phyloP scores from a whole-genome alignment of 768 basidiomycete genomes.

The Hydnomerulius pinastri region DNA sequence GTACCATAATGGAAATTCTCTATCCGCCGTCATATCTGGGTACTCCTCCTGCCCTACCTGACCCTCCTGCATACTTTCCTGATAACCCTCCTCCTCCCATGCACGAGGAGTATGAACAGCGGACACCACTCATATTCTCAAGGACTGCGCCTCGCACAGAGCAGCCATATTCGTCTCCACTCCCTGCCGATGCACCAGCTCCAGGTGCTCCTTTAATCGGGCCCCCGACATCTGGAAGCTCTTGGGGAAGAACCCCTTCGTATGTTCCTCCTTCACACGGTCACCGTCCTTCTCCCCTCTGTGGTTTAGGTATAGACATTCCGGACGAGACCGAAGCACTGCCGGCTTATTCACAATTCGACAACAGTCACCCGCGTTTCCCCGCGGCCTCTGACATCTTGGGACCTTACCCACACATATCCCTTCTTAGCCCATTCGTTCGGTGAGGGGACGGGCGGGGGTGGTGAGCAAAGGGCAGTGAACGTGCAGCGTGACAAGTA shows the following conservation, averaged over 20 bases:
- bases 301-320: not conserved
- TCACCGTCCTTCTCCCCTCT: not conserved
- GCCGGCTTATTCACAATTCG: slow-evolving; percentile 32
- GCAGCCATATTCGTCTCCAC: no score
- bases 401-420: slow-evolving; percentile 30
- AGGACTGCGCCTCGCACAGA: not conserved
- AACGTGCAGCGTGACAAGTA: no score
- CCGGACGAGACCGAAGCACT: slow-evolving; percentile 11
- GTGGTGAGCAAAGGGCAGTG: no score
- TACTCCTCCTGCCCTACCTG: slow-evolving; percentile 3
- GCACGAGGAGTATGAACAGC: not conserved
- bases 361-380: slow-evolving; percentile 19
- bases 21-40: slow-evolving; percentile 26
- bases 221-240: slow-evolving; percentile 10
- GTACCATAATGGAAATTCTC: slow-evolving; percentile 26
- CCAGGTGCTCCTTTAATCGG: slow-evolving; percentile 18
- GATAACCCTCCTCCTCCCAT: not conserved
- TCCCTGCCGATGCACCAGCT: slow-evolving; percentile 5
- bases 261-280: not conserved
- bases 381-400: slow-evolving; percentile 18
- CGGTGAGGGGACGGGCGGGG: slow-evolving; percentile 2
- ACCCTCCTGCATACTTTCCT: slow-evolving; percentile 24
- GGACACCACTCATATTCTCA: not conserved
- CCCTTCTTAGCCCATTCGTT: slow-evolving; percentile 8
- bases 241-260: not conserved